phyloP scores from a whole-genome alignment of 768 basidiomycete genomes.

The Suillus subaureus region DNA sequence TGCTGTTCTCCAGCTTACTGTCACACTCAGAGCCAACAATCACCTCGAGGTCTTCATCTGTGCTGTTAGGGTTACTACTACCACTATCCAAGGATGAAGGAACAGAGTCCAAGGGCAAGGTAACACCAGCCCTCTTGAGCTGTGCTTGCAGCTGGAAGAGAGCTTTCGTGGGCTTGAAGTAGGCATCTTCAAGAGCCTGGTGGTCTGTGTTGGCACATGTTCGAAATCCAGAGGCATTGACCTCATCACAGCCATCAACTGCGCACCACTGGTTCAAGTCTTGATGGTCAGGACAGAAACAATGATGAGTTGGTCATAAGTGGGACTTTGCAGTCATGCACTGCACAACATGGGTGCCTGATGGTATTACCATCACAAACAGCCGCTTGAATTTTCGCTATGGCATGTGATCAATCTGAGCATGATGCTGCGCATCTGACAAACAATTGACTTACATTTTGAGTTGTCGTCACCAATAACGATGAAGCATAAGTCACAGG shows the following conservation, averaged over 20 bases:
- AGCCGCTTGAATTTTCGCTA: conserved; percentile 5
- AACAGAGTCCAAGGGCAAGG: conserved; percentile 10
- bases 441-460: conserved; percentile 2
- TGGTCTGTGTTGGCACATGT: conserved; percentile 28
- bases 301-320: conserved; percentile 18
- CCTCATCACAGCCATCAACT: conserved; percentile 20
- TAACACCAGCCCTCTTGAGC: conserved; percentile 12
- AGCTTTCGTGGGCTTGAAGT: conserved; percentile 25
- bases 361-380: too few relatives aligned
- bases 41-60: conserved; percentile 1
- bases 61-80: background rate
- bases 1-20: conserved; percentile 16
- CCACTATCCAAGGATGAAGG: background rate
- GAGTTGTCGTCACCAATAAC: conserved; percentile 6
- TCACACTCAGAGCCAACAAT: conserved; percentile 8
- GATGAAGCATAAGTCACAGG: conserved; percentile 15
- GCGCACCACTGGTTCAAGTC: conserved; percentile 18
- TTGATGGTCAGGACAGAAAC: conserved; percentile 28
- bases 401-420: background rate
- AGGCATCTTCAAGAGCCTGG: conserved; percentile 21
- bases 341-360: conserved; percentile 33
- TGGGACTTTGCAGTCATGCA: conserved; percentile 28
- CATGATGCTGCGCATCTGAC: background rate
- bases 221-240: conserved; percentile 12
- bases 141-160: conserved; percentile 26